A percentile compares a stretch with the other conserved stretches of the same genome.
These are phyloP conservation scores for Bacidia gigantensis DNA, from an alignment of 495 filamentous ascomycete genomes.

Conservation along the genomic window DNA sequence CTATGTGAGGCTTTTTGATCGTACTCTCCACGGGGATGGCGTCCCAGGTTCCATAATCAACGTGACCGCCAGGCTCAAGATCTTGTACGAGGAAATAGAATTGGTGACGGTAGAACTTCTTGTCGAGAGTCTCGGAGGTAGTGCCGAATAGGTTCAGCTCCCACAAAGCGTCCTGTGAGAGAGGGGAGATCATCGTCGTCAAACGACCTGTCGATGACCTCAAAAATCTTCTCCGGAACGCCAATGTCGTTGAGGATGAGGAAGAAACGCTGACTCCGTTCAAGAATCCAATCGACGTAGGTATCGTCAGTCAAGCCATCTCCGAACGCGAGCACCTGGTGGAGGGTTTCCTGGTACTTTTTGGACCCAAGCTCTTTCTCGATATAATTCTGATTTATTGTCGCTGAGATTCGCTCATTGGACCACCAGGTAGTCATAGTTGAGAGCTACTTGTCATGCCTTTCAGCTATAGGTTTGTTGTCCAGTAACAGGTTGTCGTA, in stretches of 20 bases:
- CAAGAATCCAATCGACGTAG: slow-evolving; percentile 84
- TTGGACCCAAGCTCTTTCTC: slow-evolving; percentile 33
- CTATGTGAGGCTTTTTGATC: slow-evolving; percentile 41
- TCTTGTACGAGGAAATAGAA: slow-evolving; percentile 66
- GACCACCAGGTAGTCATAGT: slow-evolving; percentile 54
- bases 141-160: slow-evolving; percentile 48
- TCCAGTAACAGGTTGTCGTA: neutral
- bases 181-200: slow-evolving; percentile 81
- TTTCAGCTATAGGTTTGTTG: neutral
- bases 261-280: slow-evolving; percentile 66
- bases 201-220: slow-evolving; percentile 70
- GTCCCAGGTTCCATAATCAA: slow-evolving; percentile 63
- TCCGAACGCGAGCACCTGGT: slow-evolving; percentile 64
- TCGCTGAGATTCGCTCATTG: slow-evolving; percentile 57
- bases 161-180: slow-evolving; percentile 57
- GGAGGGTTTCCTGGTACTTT: slow-evolving; percentile 50
- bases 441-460: neutral
- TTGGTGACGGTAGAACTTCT: slow-evolving; percentile 67
- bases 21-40: slow-evolving; percentile 61
- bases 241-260: slow-evolving; percentile 69
- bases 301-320: slow-evolving; percentile 80
- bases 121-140: slow-evolving; percentile 49
- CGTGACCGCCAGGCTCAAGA: slow-evolving; percentile 54
- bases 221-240: slow-evolving; percentile 73
- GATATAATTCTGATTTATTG: slow-evolving; percentile 58